Evolutionary conservation across 495 filamentous ascomycete genomes (phyloP), one percentile per base, ranked within the genome.

Genomic region (Articulospora tetracladia): DNA sequence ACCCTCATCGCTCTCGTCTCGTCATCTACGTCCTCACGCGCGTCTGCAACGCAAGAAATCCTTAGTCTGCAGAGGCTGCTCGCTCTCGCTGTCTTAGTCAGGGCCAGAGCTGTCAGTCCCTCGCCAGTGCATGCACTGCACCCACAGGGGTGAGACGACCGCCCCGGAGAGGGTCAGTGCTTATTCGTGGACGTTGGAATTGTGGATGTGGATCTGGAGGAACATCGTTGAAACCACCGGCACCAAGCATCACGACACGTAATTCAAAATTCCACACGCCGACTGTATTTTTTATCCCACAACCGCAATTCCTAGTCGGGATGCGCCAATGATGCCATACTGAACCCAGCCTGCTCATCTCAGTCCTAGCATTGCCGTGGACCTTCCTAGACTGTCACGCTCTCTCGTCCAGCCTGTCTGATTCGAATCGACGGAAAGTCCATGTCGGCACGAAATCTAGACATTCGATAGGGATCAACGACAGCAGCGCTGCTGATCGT

Each of bases 401-500:
- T n/a, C n/a, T n/a, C 4, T 32, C 30, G 6, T 32, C 13, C 30
- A 32, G 30, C 30, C 13, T 32, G 13, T 32, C 30, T 13, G 30
- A 4, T 6, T 32, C 13, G 30, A 32, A 32, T 13, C 13, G 6
- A 13, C 30, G 30, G 30, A 4, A 4, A 32, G 39, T 44, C 58
- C 34, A 68, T 68, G 66, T 68, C 62, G 60, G 62, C 57, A 56
- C 62, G 52, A 64, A 58, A 25, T 19, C 28, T 19, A 30, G 39
- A n/a, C 19, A 19, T 23, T 44, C 8, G 39, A 19, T 44, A 44
- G 39, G 3, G 39, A 44, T 19, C 15, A 52, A 55, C 66, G 66
- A 60, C 62, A 68, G 66, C 66, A 57, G 52, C 3, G 32, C 26
- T 60, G 62, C 62, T 65, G 66, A 59, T 65, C 59, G 62, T 63